Evolutionary conservation across 192 early-diverging fungal species (phyloP), one percentile per base, ranked within the genome.

Genomic region (Mortierella claussenii): DNA sequence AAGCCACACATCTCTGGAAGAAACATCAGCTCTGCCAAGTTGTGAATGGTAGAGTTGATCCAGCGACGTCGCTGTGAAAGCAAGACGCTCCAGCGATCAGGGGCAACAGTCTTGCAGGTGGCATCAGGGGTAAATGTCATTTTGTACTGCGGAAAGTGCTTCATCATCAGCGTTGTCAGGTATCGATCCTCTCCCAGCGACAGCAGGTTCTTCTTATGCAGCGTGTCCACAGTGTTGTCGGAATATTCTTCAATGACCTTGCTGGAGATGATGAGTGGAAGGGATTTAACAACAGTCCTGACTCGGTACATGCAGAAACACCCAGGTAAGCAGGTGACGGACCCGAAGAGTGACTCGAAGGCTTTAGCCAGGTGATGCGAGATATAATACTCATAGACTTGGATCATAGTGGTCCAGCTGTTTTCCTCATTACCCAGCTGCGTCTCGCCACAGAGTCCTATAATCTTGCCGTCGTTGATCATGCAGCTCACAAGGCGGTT

Each of bases 41-140:
- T 98, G 82, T 98, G 97, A 27, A 98, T 91, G 0, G 97, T 98
- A 12, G 96, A 97, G 82, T 98, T 98, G 82, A 98, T 98, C 97
- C 97, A 98, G 23, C 97, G 91, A 68, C 97, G 92, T 27, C 97
- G 86, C 82, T 99, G 97, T 10, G 97, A 98, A 12, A 97, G 76
- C 46, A 99, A 80, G 9, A 99, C 85, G 1, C 83, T 80, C 92
- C 94, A 98, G 49, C 88, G 85, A 69, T 97, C 95, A 3, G 98
- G 98, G 2, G 92, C 96, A 10, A 93, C 89, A 12, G 98, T 99
- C 69, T 79, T 85, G 81, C 95, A 96, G 62, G 87, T 88, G 47
- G 98, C 98, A 74, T 97, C 91, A 7, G 92, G 85, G 13, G 92
- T 95, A 57, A 98, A 99, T 28, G 89, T 95, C 81, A 94, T 94